Evolutionary conservation across 257 asterid species (phyloP).

Genomic region (Jaltomata sinuosa): DNA sequence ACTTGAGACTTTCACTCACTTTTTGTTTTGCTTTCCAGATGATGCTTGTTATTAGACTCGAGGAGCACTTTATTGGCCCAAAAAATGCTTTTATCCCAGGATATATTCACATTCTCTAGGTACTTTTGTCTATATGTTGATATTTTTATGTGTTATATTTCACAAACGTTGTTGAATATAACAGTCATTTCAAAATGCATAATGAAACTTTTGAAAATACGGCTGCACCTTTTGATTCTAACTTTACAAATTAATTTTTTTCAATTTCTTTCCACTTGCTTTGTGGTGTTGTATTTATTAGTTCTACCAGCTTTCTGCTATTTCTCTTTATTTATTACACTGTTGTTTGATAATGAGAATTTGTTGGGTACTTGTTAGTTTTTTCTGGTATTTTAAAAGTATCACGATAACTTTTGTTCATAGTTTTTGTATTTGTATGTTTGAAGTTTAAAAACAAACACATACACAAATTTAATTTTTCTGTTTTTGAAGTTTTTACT

Average conservation of each 20-base stretch:
- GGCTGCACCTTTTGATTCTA: background rate
- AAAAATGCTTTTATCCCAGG: slow-evolving; percentile 70
- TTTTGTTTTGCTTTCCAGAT: slow-evolving; percentile 26
- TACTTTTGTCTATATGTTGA: background rate
- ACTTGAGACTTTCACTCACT: background rate
- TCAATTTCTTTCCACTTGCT: background rate
- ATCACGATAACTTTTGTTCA: background rate
- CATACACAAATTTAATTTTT: background rate
- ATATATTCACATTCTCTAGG: slow-evolving; percentile 83
- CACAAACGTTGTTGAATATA: background rate
- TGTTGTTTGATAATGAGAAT: background rate
- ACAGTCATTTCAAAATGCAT: background rate
- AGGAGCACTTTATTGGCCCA: slow-evolving; percentile 48
- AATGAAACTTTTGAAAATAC: background rate
- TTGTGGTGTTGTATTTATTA: background rate
- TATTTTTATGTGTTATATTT: background rate
- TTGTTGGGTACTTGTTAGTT: background rate
- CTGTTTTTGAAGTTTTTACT: background rate
- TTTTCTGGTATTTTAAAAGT: background rate
- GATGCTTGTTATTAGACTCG: slow-evolving; percentile 84
- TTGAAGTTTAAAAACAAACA: background rate
- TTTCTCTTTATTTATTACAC: background rate
- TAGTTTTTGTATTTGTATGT: background rate
- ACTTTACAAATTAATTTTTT: background rate
- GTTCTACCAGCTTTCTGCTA: background rate